These are phyloP conservation scores for Yamadazyma jaroonii DNA, from an alignment of 1,139 yeast species.

Conservation along the genomic window DNA sequence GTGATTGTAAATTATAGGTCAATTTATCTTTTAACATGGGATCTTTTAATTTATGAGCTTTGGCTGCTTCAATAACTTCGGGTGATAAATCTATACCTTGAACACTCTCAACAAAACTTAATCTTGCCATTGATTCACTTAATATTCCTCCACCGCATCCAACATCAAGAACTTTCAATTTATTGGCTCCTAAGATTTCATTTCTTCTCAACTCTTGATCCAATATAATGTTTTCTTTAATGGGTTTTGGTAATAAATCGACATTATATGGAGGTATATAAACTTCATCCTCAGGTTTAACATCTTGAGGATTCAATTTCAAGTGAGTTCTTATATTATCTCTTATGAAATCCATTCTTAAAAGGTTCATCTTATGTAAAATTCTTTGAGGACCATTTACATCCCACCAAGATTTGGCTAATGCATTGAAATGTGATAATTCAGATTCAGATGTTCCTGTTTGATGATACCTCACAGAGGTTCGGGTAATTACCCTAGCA, in stretches of 20 bases:
- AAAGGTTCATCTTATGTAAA: slow-evolving; percentile 88
- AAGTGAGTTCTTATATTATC: slow-evolving; percentile 52
- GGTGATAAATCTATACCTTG: slow-evolving; percentile 82
- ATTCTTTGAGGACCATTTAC: slow-evolving; percentile 89
- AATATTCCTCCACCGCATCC: slow-evolving; percentile 99
- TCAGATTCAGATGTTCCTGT: slow-evolving; percentile 50
- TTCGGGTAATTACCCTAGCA: background rate
- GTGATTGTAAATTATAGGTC: slow-evolving; percentile 54
- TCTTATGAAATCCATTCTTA: slow-evolving; percentile 83
- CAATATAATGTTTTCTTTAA: slow-evolving; percentile 43
- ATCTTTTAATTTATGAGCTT: slow-evolving; percentile 61
- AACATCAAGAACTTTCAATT: slow-evolving; percentile 67
- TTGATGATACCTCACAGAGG: slow-evolving; percentile 9
- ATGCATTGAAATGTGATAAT: slow-evolving; percentile 72
- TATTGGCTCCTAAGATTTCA: slow-evolving; percentile 29
- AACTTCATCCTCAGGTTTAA: slow-evolving; percentile 44
- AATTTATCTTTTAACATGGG: slow-evolving; percentile 56
- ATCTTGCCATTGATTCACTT: slow-evolving; percentile 81
- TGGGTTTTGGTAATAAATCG: slow-evolving; percentile 58
- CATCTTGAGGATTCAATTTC: slow-evolving; percentile 37
- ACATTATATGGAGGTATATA: slow-evolving; percentile 79
- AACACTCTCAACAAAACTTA: slow-evolving; percentile 60
- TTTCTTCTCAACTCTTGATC: slow-evolving; percentile 48
- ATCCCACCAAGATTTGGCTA: slow-evolving; percentile 97
- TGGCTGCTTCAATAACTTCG: slow-evolving; percentile 81